Conservation (phyloP, 1,139 yeast genomes). For the Taiozyma sp. region DNA sequence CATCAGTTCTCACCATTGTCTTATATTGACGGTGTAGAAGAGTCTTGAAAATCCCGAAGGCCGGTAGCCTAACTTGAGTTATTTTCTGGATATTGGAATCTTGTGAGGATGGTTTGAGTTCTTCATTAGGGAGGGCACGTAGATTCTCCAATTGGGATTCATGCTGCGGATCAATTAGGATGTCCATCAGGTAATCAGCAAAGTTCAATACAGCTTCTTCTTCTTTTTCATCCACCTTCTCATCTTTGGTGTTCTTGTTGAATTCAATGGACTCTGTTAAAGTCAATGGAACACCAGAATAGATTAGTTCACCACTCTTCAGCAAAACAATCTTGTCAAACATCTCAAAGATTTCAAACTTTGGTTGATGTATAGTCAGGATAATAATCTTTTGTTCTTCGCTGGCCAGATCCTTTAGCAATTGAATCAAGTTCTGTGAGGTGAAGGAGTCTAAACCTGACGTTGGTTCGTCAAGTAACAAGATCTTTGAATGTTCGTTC, state of each 20-base stretch:
- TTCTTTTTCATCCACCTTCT: neutral
- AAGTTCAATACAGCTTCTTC: constrained; percentile 33
- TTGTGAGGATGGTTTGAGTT: neutral
- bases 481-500: constrained; percentile 56
- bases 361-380: constrained; percentile 82
- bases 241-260: constrained; percentile 36
- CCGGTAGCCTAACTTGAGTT: constrained; percentile 26
- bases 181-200: constrained; percentile 67
- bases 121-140: neutral
- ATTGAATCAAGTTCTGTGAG: constrained; percentile 60
- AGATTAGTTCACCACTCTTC: constrained; percentile 66
- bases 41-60: constrained; percentile 34
- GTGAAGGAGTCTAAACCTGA: constrained; percentile 84
- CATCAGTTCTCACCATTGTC: constrained; percentile 57
- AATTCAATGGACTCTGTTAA: constrained; percentile 51
- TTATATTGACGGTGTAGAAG: constrained; percentile 39
- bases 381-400: constrained; percentile 64
- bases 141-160: constrained; percentile 19
- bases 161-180: constrained; percentile 20
- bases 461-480: constrained; percentile 80
- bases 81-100: neutral
- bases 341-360: constrained; percentile 51
- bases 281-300: constrained; percentile 42
- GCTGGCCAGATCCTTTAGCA: constrained; percentile 50
- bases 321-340: constrained; percentile 66